These are phyloP conservation scores for Coemansia sp. DNA, from an alignment of 192 early-diverging fungal genomes.

Conservation along the genomic window DNA sequence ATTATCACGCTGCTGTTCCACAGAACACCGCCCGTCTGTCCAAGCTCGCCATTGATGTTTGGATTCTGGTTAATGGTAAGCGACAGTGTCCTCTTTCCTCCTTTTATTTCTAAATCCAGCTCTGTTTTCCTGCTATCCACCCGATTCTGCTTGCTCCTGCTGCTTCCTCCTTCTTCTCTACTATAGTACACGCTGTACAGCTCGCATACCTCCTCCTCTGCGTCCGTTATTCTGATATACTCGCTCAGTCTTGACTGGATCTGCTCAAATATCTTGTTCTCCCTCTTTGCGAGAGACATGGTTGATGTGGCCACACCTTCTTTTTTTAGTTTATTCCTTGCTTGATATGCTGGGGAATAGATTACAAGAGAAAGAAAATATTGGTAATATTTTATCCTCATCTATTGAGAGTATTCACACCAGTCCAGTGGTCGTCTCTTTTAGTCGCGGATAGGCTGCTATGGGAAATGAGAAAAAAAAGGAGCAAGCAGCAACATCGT, in stretches of 20 bases:
- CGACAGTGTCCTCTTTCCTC: conserved; percentile 6
- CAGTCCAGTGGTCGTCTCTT: no score
- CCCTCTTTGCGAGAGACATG: neutral
- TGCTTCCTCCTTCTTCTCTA: conserved; percentile 1
- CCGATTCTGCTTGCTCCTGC: conserved; percentile 8
- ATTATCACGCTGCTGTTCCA: conserved; percentile 53
- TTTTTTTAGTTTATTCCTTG: no score
- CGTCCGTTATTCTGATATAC: conserved; percentile 19
- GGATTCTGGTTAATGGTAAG: conserved; percentile 46
- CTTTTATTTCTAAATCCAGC: conserved; percentile 39
- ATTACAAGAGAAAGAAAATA: no score
- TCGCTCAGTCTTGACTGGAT: conserved; percentile 1
- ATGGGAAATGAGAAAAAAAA: no score
- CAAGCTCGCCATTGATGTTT: conserved; percentile 43
- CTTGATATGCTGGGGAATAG: no score
- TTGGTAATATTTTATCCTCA: no score
- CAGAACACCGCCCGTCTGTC: conserved; percentile 47
- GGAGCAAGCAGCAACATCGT: no score
- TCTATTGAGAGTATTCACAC: no score
- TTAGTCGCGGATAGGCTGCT: no score
- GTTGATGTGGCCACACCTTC: neutral
- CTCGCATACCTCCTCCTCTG: conserved; percentile 48
- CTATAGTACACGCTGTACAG: conserved; percentile 49
- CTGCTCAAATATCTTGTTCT: conserved; percentile 16
- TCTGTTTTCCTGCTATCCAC: conserved; percentile 24